These are phyloP conservation scores for Glarea lozoyensis DNA, from an alignment of 495 filamentous ascomycete species.

Conservation along the genomic window DNA sequence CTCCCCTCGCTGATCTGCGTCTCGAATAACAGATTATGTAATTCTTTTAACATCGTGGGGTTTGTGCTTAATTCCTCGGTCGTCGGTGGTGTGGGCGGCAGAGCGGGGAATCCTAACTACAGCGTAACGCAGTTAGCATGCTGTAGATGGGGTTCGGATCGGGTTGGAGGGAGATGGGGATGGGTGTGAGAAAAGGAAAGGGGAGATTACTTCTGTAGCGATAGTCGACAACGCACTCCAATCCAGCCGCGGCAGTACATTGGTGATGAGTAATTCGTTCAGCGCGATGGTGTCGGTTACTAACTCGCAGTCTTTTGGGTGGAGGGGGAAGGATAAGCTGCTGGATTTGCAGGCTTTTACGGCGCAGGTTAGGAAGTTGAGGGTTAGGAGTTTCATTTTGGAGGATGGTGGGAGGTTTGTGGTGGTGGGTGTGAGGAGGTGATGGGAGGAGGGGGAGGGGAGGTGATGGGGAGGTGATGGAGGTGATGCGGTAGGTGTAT, in stretches of 20 bases:
- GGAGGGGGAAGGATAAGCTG: constrained; percentile 71
- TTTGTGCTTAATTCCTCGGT: constrained; percentile 49
- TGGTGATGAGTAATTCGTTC: constrained; percentile 67
- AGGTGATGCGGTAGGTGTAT: too few species aligned
- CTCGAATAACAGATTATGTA: constrained; percentile 80
- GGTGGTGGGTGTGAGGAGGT: too few species aligned
- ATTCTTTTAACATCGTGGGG: constrained; percentile 59
- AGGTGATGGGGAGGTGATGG: too few species aligned
- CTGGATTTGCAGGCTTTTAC: constrained; percentile 84
- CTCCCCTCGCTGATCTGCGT: constrained; percentile 82
- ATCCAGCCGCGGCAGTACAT: constrained; percentile 79
- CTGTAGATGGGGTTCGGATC: background rate
- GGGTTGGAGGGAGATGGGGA: too few species aligned
- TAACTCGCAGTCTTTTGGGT: constrained; percentile 84
- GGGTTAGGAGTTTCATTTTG: constrained; percentile 90
- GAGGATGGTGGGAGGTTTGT: too few species aligned
- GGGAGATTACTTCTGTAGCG: constrained; percentile 61
- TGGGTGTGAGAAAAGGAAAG: constrained; percentile 9
- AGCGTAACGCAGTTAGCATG: background rate
- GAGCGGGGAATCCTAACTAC: constrained; percentile 73
- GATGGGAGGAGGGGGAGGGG: too few species aligned
- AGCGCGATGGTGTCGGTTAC: constrained; percentile 71
- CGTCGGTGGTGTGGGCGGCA: constrained; percentile 55
- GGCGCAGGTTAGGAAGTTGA: constrained; percentile 95
- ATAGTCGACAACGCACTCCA: constrained; percentile 71